Base-by-base conservation (phyloP, 2,329 filamentous ascomycete species). In the Nemania sp. region DNA sequence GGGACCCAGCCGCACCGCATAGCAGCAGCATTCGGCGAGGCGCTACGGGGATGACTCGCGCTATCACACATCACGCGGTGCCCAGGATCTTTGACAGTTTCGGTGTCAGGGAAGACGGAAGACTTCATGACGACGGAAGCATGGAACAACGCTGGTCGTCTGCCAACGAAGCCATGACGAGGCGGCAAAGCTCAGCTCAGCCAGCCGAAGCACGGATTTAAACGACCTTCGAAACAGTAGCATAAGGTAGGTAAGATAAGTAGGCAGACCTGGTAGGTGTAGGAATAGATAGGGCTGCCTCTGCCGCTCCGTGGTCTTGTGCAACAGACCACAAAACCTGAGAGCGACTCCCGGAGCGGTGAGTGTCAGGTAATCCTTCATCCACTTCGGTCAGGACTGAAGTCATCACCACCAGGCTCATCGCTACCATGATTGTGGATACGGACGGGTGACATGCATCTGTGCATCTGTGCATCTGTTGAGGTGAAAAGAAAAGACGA, bases 1-100 rank as follows among this genome's bases (percentile, higher is more conserved):
- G 63, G 64, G 57, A 63, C 65, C 58, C 63, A 68, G 65, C 65
- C 66, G 65, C 60, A 63, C 65, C 65, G 65, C 60, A 60, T 29
- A 37, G 37, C 50, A 40, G 51, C 63, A 67, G 64, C 59, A 55
- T 68, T 57, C 58, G 57, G 54, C 63, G 49, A 58, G 54, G 53
- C 57, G 51, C 58, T 58, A 64, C 63, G 64, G 59, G 62, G 67
- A 67, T 65, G 62, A 65, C 64, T 67, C 64, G 64, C 63, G 58
- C 63, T 60, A 61, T 55, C 49, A 60, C 59, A 53, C 61, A 62
- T 65, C 60, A 62, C 62, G 62, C 62, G 62, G 52, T 21, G 57
- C 50, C 54, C 50, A 48, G 57, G 57, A 37, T 55, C 56, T 57
- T n/a, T 57, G 50, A 58, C 59, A 37, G 57, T 61, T 53, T 63